Evolutionary conservation across 2,329 filamentous ascomycete genomes (phyloP), one percentile per base, ranked within the genome.

Genomic region (Scedosporium apiospermum): DNA sequence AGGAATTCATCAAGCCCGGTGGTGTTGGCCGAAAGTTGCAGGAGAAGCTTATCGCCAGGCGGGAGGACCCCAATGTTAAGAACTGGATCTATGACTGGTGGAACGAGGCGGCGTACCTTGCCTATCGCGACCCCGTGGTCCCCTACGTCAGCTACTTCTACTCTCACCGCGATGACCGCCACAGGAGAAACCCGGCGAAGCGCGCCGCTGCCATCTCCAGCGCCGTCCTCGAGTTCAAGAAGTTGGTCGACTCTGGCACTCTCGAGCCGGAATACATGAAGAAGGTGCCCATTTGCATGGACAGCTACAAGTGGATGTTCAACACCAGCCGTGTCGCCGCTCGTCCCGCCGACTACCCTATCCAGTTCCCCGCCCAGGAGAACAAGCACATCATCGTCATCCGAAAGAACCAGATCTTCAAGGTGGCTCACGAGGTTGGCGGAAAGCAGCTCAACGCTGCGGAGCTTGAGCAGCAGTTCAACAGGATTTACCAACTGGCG

Each of bases 141-240:
- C 95, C 95, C 65, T 99, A 98, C 73, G 95, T 99, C 71, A 96
- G 91, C 76, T 99, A 99, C 84, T 99, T 99, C 80, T 99, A 99
- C 81, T 97, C 93, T 62, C 93, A 98, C 80, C 87, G 91, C 68
- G 95, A 99, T 76, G 96, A 99, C 77, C 87, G 91, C 68, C 84
- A 88, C 72, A 86, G 93, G 67, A 87, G 92, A 66, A 86, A 97
- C 75, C 95, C 95, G 0, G 88, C 89, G 66, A 96, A 96, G 82
- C 90, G 95, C 66, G 95, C 95, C 3, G 95, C 95, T 3, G 93
- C 93, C 66, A 89, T 99, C 67, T 87, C 90, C 1, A 91, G 90
- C 1, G 88, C 91, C 6, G 88, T 86, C 1, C 83, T 99, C 46
- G 91, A 96, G 73, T 99, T 99, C 82, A 96, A 97, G 84, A 89